These are phyloP conservation scores for Sistotremastrum suecicum DNA, from an alignment of 768 basidiomycete species.

Conservation along the genomic window DNA sequence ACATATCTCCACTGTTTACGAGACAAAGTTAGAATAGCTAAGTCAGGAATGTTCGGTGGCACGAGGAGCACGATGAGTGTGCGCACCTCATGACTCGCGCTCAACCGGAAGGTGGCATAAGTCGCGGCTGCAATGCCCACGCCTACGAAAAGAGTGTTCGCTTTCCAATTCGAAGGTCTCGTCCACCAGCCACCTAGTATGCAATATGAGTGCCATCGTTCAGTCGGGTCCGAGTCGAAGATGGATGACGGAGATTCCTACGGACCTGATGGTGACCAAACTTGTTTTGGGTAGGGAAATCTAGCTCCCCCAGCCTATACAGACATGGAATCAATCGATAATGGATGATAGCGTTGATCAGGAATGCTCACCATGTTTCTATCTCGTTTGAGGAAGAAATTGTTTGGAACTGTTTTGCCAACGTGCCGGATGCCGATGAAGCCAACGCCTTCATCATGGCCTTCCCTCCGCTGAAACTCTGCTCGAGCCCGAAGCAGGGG, in stretches of 20 bases:
- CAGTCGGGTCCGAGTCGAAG: not conserved
- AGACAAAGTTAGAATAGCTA: not conserved
- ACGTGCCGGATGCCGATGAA: too few relatives aligned
- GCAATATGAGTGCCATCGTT: not conserved
- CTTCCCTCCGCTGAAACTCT: too few relatives aligned
- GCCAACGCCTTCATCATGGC: too few relatives aligned
- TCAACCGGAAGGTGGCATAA: slow-evolving; percentile 56
- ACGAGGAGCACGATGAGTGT: not conserved
- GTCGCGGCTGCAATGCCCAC: slow-evolving; percentile 53
- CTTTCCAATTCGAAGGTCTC: slow-evolving; percentile 77
- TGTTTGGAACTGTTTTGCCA: too few relatives aligned
- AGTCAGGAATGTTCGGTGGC: not conserved
- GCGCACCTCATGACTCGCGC: slow-evolving; percentile 70
- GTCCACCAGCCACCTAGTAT: slow-evolving; percentile 88
- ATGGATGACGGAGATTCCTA: slow-evolving; percentile 4
- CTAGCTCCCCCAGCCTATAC: slow-evolving; percentile 65
- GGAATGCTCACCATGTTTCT: too few relatives aligned
- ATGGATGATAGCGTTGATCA: too few relatives aligned
- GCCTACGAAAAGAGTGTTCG: slow-evolving; percentile 66
- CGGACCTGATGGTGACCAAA: slow-evolving; percentile 85
- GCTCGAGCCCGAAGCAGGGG: too few relatives aligned
- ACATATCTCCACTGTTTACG: slow-evolving; percentile 35
- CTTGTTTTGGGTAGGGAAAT: slow-evolving; percentile 89
- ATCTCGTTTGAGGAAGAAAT: too few relatives aligned
- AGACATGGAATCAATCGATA: too few relatives aligned